These are phyloP conservation scores for Leishmania braziliensis DNA, from an alignment of 208 protist genomes.

Conservation along the genomic window DNA sequence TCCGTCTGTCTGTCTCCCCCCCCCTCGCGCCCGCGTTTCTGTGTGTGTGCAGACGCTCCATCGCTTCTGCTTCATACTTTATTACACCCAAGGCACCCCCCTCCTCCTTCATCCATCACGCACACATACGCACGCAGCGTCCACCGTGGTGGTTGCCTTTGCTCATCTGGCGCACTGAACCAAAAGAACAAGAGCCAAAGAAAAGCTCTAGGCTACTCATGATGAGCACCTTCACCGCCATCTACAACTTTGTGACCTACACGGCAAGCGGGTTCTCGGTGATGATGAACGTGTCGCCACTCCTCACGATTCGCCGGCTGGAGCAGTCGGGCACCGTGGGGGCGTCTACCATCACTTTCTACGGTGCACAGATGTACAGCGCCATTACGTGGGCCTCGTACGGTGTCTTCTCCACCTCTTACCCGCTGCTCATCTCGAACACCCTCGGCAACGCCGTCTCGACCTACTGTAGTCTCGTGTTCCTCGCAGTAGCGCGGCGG, in stretches of 20 bases:
- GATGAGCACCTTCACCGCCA: constrained; percentile 35
- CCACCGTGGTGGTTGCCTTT: neutral
- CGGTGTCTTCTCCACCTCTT: constrained; percentile 40
- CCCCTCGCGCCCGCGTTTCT: neutral
- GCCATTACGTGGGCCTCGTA: constrained; percentile 60
- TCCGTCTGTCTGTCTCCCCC: neutral
- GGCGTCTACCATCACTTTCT: constrained; percentile 59
- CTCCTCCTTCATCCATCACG: neutral
- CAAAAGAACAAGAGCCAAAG: neutral
- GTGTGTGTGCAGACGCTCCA: neutral
- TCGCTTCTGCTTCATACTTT: neutral
- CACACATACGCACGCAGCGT: neutral
- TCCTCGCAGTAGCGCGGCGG: constrained; percentile 52
- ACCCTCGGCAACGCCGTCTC: constrained; percentile 56
- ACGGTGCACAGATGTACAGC: constrained; percentile 60
- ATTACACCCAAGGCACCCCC: neutral
- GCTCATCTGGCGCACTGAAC: neutral
- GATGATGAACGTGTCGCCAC: constrained; percentile 52
- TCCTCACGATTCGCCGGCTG: constrained; percentile 49
- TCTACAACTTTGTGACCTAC: constrained; percentile 51
- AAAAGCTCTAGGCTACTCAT: neutral
- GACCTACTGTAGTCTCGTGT: constrained; percentile 62
- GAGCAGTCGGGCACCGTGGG: constrained; percentile 55
- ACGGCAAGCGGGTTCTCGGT: constrained; percentile 48
- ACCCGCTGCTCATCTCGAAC: constrained; percentile 54